phyloP scores from a whole-genome alignment of 2,329 filamentous ascomycete species.

The Beauveria sp. region DNA sequence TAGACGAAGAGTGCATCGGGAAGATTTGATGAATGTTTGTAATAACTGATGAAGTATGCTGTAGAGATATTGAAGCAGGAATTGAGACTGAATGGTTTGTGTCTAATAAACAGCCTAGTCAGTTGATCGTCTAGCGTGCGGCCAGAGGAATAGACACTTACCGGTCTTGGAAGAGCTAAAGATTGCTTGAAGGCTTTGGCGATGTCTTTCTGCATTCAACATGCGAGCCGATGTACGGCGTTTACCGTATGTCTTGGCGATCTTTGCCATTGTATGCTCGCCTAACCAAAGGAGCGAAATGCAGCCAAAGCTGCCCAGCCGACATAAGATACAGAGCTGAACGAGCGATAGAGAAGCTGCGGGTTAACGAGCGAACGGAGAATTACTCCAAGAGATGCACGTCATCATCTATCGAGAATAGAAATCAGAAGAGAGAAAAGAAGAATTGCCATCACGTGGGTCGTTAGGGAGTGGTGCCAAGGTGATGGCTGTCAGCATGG shows the following conservation, averaged over 20 bases:
- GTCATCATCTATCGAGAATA: neutral
- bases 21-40: neutral
- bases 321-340: neutral
- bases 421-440: neutral
- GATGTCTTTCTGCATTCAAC: constrained; percentile 1
- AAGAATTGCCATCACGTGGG: neutral
- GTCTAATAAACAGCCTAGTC: neutral
- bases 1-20: neutral
- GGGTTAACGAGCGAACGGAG: constrained; percentile 5
- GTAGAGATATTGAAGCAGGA: neutral
- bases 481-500: neutral
- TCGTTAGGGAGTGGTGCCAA: neutral
- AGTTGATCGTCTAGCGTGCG: neutral
- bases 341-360: neutral
- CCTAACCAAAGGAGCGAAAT: constrained; percentile 6
- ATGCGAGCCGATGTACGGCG: neutral
- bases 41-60: neutral
- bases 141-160: neutral
- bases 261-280: neutral
- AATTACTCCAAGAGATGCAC: neutral
- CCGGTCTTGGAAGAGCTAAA: neutral
- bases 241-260: neutral
- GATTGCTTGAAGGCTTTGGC: neutral
- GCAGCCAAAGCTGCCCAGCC: neutral
- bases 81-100: neutral